Evolutionary conservation across 2,329 filamentous ascomycete genomes (phyloP), one percentile per base, ranked within the genome.

Genomic region (Colletotrichum cordylinicola): DNA sequence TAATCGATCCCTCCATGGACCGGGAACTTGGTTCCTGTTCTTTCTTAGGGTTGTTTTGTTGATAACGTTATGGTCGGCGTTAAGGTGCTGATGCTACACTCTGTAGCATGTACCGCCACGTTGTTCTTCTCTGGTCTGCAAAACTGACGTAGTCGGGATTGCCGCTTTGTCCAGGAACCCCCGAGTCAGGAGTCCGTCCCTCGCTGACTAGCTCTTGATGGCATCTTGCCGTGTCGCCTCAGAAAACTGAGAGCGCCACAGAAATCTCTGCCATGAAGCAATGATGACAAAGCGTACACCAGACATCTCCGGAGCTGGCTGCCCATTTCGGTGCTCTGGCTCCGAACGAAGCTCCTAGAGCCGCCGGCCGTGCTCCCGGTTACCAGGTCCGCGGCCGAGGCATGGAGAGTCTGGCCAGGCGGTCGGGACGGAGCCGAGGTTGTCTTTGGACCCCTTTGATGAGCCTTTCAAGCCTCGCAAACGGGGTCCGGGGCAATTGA

Each of bases 301-400:
- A 48, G 31, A 55, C n/a, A n/a, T 1, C 13, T 21, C 67, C 69
- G 62, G 73, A 29, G 69, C 43, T 65, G 70, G 48, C 18, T 73
- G 43, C 73, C 62, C 4, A 2, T 73, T 75, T 56, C 61, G 62
- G 70, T 24, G 70, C 43, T 35, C 27, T 15, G 43, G 29, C 27
- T 31, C 69, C 61, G 29, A 52, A 15, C 24, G 55, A 66, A 8
- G 48, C 35, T 16, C 39, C 21, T 27, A 18, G 43, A 39, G n/a
- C 31, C 29, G n/a, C 35, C 43, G 72, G 43, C 72, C 72, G 35
- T 61, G 52, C 21, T 61, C 35, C 67, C 67, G 60, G 60, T 70
- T 61, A 68, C 67, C 67, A 64, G 56, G 64, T 56, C 60, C 61
- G 72, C 62, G 68, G 68, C 72, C 72, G 72, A 75, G 72, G 72